Conservation (phyloP, 768 basidiomycete genomes). For the Termitomyces sp. region DNA sequence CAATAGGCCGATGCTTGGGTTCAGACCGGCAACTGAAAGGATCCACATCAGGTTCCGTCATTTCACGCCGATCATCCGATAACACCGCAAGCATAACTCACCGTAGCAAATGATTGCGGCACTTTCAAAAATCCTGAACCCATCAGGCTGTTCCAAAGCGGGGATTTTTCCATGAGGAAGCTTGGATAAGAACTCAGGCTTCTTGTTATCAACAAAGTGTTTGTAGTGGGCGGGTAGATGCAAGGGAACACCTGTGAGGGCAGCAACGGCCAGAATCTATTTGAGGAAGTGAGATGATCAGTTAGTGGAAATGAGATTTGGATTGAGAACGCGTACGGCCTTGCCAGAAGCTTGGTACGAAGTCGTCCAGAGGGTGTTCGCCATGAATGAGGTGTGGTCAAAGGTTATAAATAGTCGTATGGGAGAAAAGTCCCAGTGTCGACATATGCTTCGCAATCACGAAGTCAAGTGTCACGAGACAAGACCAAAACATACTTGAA, state of each 20-base stretch:
- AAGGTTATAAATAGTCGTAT: not conserved
- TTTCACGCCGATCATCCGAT: slow-evolving; percentile 67
- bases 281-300: not conserved
- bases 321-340: slow-evolving; percentile 36
- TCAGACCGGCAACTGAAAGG: slow-evolving; percentile 74
- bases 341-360: slow-evolving; percentile 36
- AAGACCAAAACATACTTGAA: not conserved
- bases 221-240: slow-evolving; percentile 49
- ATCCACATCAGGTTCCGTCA: slow-evolving; percentile 60
- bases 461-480: not conserved
- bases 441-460: not conserved
- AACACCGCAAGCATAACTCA: slow-evolving; percentile 40
- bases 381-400: slow-evolving; percentile 19
- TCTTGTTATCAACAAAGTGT: slow-evolving; percentile 63
- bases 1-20: slow-evolving; percentile 67
- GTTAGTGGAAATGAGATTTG: not conserved
- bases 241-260: slow-evolving; percentile 52
- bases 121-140: slow-evolving; percentile 76
- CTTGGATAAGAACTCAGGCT: slow-evolving; percentile 63
- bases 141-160: slow-evolving; percentile 69
- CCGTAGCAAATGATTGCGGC: slow-evolving; percentile 80
- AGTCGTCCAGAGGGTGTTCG: slow-evolving; percentile 56
- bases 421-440: not conserved
- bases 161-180: slow-evolving; percentile 86
- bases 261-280: slow-evolving; percentile 52